Percentiles rank a stretch among this genome's conserved stretches.
These are phyloP conservation scores for Cardiospermum halicacabum DNA, from an alignment of 345 rosid species.

Conservation along the genomic window DNA sequence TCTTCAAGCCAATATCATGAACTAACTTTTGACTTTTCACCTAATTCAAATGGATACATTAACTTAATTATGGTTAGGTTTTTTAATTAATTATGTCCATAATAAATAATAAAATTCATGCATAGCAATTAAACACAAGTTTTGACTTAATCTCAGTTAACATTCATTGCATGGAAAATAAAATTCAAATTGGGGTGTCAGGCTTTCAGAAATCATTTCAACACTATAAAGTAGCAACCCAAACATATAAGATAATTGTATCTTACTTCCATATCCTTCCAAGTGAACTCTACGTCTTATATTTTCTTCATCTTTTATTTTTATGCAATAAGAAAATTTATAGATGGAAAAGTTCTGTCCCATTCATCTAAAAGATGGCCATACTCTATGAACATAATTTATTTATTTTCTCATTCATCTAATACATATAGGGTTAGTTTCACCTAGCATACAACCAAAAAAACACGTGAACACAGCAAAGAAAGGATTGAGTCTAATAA, in stretches of 20 bases:
- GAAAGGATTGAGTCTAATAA: background rate
- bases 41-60: slow-evolving; percentile 37
- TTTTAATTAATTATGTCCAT: slow-evolving; percentile 1
- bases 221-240: background rate
- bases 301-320: background rate
- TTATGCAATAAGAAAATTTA: too few species aligned
- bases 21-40: slow-evolving; percentile 58
- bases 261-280: background rate
- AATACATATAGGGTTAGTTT: background rate
- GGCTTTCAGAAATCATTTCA: background rate
- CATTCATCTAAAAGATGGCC: background rate
- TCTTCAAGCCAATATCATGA: slow-evolving; percentile 65
- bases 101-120: too few species aligned
- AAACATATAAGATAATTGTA: background rate
- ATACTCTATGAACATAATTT: background rate
- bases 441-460: background rate
- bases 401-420: background rate
- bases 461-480: background rate
- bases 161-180: background rate
- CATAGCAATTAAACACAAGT: background rate
- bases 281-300: background rate
- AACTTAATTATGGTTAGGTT: background rate
- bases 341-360: background rate
- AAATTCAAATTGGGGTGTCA: background rate
- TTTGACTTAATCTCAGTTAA: background rate